These are phyloP conservation scores for Aspergillus avenaceus DNA, from an alignment of 495 filamentous ascomycete genomes.

Conservation along the genomic window DNA sequence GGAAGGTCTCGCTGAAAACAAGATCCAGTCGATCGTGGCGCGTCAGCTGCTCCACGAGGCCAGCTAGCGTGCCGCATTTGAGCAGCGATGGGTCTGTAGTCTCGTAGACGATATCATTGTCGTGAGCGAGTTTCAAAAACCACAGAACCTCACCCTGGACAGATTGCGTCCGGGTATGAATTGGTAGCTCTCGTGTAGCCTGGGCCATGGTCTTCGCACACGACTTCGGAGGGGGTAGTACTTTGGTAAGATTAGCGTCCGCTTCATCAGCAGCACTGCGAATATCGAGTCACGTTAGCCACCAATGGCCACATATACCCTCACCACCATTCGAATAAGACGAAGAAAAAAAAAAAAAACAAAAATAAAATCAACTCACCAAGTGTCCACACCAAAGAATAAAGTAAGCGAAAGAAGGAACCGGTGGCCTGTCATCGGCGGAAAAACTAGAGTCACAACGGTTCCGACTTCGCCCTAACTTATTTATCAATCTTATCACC, in stretches of 20 bases:
- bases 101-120: slow-evolving; percentile 77
- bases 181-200: background rate
- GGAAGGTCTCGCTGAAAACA: slow-evolving; percentile 86
- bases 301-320: too few relatives aligned
- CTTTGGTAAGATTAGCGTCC: background rate
- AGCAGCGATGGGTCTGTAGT: slow-evolving; percentile 57
- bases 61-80: slow-evolving; percentile 77
- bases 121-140: slow-evolving; percentile 74
- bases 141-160: slow-evolving; percentile 37
- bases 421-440: background rate
- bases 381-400: too few relatives aligned
- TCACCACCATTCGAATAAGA: too few relatives aligned
- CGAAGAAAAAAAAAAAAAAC: too few relatives aligned
- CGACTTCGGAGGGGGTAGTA: background rate
- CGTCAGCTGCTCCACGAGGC: slow-evolving; percentile 84
- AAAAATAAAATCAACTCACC: too few relatives aligned
- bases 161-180: background rate
- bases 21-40: slow-evolving; percentile 85
- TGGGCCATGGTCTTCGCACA: background rate
- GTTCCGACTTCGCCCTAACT: slow-evolving; percentile 2
- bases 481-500: slow-evolving; percentile 8
- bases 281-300: too few relatives aligned
- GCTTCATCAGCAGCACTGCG: background rate
- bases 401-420: background rate
- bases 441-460: background rate